Evolutionary conservation across 352 stramenopile genomes (phyloP).

Genomic region (Globisporangium okanoganense): DNA sequence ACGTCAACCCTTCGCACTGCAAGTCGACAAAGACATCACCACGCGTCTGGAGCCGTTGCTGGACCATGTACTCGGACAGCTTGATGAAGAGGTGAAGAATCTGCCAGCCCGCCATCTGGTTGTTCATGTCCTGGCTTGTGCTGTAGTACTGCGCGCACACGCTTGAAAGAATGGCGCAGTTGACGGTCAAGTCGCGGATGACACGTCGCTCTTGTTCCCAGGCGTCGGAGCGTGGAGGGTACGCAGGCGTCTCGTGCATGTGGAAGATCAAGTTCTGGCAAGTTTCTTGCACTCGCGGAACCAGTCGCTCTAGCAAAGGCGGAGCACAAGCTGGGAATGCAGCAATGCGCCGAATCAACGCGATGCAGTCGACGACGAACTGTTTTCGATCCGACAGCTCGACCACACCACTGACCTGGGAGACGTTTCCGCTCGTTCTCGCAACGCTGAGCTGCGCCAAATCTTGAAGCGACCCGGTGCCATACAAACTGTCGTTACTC

Average conservation of each 20-base stretch:
- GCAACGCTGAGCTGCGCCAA: slow-evolving; percentile 59
- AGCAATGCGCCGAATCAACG: slow-evolving; percentile 63
- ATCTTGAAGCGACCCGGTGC: slow-evolving; percentile 64
- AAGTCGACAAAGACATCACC: slow-evolving; percentile 53
- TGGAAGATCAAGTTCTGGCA: slow-evolving; percentile 42
- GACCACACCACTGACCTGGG: slow-evolving; percentile 22
- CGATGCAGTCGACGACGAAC: slow-evolving; percentile 72
- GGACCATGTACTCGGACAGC: slow-evolving; percentile 55
- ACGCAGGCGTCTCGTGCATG: slow-evolving; percentile 42
- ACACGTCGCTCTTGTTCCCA: slow-evolving; percentile 44
- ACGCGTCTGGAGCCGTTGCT: slow-evolving; percentile 51
- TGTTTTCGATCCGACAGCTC: slow-evolving; percentile 69
- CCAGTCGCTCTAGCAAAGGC: slow-evolving; percentile 45
- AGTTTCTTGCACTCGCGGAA: slow-evolving; percentile 40
- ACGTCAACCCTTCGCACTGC: slow-evolving; percentile 63
- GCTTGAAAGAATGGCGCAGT: slow-evolving; percentile 55
- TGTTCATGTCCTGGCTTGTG: slow-evolving; percentile 43
- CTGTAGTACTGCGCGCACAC: slow-evolving; percentile 62
- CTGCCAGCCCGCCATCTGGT: slow-evolving; percentile 62
- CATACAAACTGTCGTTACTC: slow-evolving; percentile 26
- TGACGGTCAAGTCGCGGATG: slow-evolving; percentile 59
- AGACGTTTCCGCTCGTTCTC: slow-evolving; percentile 28
- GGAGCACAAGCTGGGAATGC: slow-evolving; percentile 51
- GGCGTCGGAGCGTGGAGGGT: slow-evolving; percentile 31
- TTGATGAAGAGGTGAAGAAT: slow-evolving; percentile 63